These are phyloP conservation scores for Phaeophleospora eucalypticola DNA, from an alignment of 2,329 filamentous ascomycete species.

Conservation along the genomic window DNA sequence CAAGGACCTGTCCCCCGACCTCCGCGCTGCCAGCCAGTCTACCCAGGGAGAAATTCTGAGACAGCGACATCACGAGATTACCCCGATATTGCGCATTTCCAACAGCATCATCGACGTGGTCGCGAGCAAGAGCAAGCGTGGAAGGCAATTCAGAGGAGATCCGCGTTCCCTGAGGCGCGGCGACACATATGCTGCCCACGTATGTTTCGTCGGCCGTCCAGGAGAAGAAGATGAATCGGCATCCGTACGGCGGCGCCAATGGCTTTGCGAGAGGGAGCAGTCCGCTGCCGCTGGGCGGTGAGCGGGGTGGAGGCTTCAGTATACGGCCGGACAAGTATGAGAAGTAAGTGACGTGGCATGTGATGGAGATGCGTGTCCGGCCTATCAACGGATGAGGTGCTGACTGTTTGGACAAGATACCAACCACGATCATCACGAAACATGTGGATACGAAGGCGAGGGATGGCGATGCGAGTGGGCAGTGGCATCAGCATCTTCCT, in stretches of 20 bases:
- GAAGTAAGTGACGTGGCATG: slow-evolving; percentile 21
- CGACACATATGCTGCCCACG: slow-evolving; percentile 54
- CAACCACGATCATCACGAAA: slow-evolving; percentile 67
- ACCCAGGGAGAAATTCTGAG: slow-evolving; percentile 3
- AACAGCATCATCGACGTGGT: not conserved
- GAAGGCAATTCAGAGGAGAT: not conserved
- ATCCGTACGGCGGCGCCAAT: slow-evolving; percentile 68
- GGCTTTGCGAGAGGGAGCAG: slow-evolving; percentile 52
- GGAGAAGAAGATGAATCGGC: slow-evolving; percentile 77
- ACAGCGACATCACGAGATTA: not conserved
- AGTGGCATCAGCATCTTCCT: slow-evolving; percentile 53
- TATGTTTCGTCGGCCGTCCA: slow-evolving; percentile 50
- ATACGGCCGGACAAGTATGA: slow-evolving; percentile 83
- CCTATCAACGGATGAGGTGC: not conserved
- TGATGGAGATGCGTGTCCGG: not conserved
- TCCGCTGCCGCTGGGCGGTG: slow-evolving; percentile 23
- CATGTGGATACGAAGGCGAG: slow-evolving; percentile 67
- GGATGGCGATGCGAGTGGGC: slow-evolving; percentile 65
- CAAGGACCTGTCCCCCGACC: not conserved
- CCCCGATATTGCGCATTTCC: not conserved
- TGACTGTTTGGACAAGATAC: slow-evolving; percentile 55
- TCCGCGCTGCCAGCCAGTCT: slow-evolving; percentile 2
- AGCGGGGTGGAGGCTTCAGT: slow-evolving; percentile 60
- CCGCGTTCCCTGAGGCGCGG: not conserved
- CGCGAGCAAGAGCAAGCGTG: not conserved